Evolutionary conservation across 352 stramenopile genomes (phyloP).

Genomic region (Phytophthora pisi): DNA sequence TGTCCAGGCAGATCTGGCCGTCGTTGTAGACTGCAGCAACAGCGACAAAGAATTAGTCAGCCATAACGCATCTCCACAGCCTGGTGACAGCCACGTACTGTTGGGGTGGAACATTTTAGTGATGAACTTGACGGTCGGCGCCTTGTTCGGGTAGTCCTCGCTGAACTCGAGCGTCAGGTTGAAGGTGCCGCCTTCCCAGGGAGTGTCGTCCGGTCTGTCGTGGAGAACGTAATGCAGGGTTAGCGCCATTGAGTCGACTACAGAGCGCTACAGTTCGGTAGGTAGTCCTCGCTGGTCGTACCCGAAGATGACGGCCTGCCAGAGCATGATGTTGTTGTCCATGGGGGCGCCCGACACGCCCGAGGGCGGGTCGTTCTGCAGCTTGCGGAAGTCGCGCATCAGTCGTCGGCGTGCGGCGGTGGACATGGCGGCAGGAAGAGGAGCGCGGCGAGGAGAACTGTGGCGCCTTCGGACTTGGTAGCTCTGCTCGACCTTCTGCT

Average conservation of each 20-base stretch:
- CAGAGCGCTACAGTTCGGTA: too few relatives aligned
- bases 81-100: conserved; percentile 62
- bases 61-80: too few relatives aligned
- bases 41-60: not conserved
- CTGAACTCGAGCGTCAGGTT: conserved; percentile 99
- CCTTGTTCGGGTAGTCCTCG: conserved; percentile 99
- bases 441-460: not conserved
- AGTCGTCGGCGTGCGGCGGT: conserved; percentile 95
- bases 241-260: conserved; percentile 28
- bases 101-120: conserved; percentile 99
- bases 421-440: conserved; percentile 79
- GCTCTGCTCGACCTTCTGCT: conserved; percentile 15
- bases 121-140: conserved; percentile 97
- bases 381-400: conserved; percentile 97
- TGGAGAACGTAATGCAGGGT: not conserved
- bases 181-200: conserved; percentile 99
- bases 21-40: conserved; percentile 86
- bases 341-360: conserved; percentile 97
- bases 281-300: conserved; percentile 27
- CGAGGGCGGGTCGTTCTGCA: conserved; percentile 98
- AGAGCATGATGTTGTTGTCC: conserved; percentile 99
- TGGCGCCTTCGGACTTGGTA: conserved; percentile 10
- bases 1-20: conserved; percentile 97
- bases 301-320: conserved; percentile 93
- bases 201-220: conserved; percentile 96